Base-by-base conservation (phyloP, 371 early-diverging fungal genomes). In the Saksenaea oblongispora region DNA sequence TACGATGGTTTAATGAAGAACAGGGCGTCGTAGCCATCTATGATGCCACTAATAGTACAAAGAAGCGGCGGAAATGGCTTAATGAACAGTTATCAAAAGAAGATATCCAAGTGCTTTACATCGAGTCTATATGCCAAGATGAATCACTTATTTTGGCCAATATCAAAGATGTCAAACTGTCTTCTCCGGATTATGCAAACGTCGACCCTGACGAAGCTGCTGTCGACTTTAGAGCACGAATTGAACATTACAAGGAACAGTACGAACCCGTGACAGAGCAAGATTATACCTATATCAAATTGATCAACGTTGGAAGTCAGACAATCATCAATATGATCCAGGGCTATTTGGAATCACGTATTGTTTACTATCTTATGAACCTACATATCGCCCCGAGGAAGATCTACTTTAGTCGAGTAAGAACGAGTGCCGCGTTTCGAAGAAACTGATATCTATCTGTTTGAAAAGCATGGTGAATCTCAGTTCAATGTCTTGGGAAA, bases 351-450 rank as follows among this genome's bases (percentile, higher is more conserved):
- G 95, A 97, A 73, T 91, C 92, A 35, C 86, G 97, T 31, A 93
- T 99, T 61, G 96, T 96, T 24, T 98, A 94, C 76, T 98, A 94
- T 71, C 79, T 98, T 59, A 99, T 98, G 98, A 99, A 99, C 75
- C 84, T 99, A 31, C 97, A 99, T 73, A 96, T 94, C 34, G 87
- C 90, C 0, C 95, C 97, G 15, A 66, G 95, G 57, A 87, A 88
- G 60, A 95, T 99, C 56, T 95, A 95, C 75, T 92, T 99, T 66
- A 91, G 91, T 67, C 75, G 91, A 44, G 88, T 87, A 79, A 67
- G 76, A 62, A 15, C 9, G 2, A 28, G 3, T 5, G 1, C 0
- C 36, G 22, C 11, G n/a, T 26, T 2, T 35, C 9, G 54, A 54
- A 13, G 15, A 34, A 34, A 18, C n/a, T 10, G 34, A 55, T 64